These are phyloP conservation scores for Neophaeococcomyces aloes DNA, from an alignment of 2,329 filamentous ascomycete species.

Conservation along the genomic window DNA sequence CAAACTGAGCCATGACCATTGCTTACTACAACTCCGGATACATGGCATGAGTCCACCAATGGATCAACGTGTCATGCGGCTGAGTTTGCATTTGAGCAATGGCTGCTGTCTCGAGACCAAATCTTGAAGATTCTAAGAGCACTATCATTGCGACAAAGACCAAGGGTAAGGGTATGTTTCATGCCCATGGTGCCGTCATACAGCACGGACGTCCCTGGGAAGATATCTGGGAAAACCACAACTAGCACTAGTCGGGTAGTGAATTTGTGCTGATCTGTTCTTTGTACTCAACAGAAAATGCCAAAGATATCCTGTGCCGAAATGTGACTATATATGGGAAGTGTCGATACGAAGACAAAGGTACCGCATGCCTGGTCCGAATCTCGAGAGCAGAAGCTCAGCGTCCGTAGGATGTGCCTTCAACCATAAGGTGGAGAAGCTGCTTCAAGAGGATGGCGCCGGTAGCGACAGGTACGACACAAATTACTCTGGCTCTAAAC, in stretches of 20 bases:
- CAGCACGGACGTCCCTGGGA: too few species aligned
- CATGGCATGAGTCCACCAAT: constrained; percentile 9
- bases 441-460: constrained; percentile 28
- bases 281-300: constrained; percentile 53
- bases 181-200: too few species aligned
- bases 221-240: too few species aligned
- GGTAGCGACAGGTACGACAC: constrained; percentile 26
- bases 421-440: constrained; percentile 51
- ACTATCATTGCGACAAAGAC: constrained; percentile 37
- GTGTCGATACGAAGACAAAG: constrained; percentile 83
- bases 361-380: constrained; percentile 30
- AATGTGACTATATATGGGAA: constrained; percentile 90
- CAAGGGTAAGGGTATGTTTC: constrained; percentile 37
- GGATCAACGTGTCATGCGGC: constrained; percentile 15
- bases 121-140: constrained; percentile 36
- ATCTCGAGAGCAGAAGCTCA: constrained; percentile 3
- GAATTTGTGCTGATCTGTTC: too few species aligned
- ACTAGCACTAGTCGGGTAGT: too few species aligned
- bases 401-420: constrained; percentile 58
- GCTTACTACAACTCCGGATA: neutral
- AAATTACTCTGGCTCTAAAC: too few species aligned
- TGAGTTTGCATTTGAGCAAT: constrained; percentile 22
- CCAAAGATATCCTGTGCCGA: constrained; percentile 80
- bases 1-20: neutral
- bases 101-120: constrained; percentile 34